These are phyloP conservation scores for Penicillium hordei DNA, from an alignment of 2,329 filamentous ascomycete genomes.

Conservation along the genomic window DNA sequence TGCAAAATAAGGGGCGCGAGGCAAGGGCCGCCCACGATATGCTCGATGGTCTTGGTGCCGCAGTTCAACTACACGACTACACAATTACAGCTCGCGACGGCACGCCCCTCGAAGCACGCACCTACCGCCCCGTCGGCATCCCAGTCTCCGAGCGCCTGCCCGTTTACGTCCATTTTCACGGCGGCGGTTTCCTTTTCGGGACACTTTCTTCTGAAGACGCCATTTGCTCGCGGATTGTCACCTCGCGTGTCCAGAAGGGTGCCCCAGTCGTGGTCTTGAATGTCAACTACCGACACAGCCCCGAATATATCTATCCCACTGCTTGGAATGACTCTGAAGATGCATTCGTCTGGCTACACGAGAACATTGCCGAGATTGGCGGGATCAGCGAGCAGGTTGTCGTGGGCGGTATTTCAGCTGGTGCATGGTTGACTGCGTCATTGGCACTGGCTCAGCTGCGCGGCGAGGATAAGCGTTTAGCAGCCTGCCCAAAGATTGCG, in stretches of 20 bases:
- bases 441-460: constrained; percentile 44
- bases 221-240: constrained; percentile 50
- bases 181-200: constrained; percentile 59
- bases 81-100: constrained; percentile 49
- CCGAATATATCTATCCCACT: constrained; percentile 54
- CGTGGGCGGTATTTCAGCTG: constrained; percentile 53
- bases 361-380: constrained; percentile 41
- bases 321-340: constrained; percentile 56
- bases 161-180: constrained; percentile 55
- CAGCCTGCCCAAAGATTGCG: constrained; percentile 35
- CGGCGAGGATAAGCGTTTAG: constrained; percentile 19
- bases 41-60: constrained; percentile 22
- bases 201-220: constrained; percentile 55
- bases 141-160: constrained; percentile 42
- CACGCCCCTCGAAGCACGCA: constrained; percentile 46
- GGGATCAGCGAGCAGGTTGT: constrained; percentile 45
- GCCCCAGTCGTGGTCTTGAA: constrained; percentile 50
- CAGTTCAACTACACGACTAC: constrained; percentile 40
- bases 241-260: constrained; percentile 25
- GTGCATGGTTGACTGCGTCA: constrained; percentile 47
- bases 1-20: constrained; percentile 38
- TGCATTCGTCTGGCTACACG: constrained; percentile 55
- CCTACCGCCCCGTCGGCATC: constrained; percentile 45
- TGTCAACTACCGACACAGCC: constrained; percentile 61
- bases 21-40: constrained; percentile 33